A percentile compares a stretch with the other conserved stretches of the same genome.
Evolutionary conservation across 73 alveolate species (phyloP).

Genomic region (Paraurostyla sp.): DNA sequence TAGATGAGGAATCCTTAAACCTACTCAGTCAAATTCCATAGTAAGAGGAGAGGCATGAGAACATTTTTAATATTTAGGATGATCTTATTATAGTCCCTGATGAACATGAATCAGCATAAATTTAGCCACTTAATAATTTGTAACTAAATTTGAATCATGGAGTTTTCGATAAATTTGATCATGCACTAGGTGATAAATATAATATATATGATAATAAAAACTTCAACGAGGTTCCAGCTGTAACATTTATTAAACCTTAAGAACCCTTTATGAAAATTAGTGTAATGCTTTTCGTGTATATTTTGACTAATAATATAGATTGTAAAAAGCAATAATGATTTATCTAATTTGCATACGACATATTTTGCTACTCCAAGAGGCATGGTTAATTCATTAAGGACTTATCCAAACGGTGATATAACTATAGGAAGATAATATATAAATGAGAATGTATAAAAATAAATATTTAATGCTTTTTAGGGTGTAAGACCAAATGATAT

Average conservation of each 20-base stretch:
- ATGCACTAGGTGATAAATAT: not conserved
- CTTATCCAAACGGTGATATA: constrained; percentile 46
- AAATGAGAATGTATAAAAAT: constrained; percentile 13
- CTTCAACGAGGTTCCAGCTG: not conserved
- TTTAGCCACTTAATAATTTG: too few relatives aligned
- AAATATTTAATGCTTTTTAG: not conserved
- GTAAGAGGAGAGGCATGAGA: not conserved
- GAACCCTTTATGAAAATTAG: constrained; percentile 25
- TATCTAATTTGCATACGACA: constrained; percentile 7
- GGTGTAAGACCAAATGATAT: constrained; percentile 67
- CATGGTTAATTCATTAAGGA: constrained; percentile 54
- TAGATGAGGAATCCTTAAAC: constrained; percentile 16
- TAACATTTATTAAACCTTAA: not conserved
- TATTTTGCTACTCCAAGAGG: constrained; percentile 63
- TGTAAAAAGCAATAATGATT: constrained; percentile 36
- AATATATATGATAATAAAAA: constrained; percentile 15
- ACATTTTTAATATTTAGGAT: not conserved
- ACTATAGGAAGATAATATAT: constrained; percentile 58
- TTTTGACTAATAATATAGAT: constrained; percentile 38
- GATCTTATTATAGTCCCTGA: not conserved
- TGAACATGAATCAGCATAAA: too few relatives aligned
- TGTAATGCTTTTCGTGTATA: too few relatives aligned
- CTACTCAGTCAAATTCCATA: not conserved
- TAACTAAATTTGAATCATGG: too few relatives aligned
- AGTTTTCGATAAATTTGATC: too few relatives aligned